A percentile compares a stretch with the other conserved stretches of the same genome.
Conservation (phyloP, 495 filamentous ascomycete species). For the Stereocaulon alpinum region DNA sequence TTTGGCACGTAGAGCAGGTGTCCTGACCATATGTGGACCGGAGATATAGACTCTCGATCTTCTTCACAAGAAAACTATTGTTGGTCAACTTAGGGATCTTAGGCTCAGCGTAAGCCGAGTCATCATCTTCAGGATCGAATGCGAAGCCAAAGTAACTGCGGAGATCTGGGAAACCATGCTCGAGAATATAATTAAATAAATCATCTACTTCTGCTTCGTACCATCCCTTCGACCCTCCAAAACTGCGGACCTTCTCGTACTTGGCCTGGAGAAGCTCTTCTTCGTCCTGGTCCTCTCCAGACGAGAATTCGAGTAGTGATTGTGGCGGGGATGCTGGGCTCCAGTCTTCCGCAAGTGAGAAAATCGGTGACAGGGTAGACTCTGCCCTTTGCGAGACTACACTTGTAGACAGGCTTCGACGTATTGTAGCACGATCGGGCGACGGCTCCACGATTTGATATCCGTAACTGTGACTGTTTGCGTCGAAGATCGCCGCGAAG, state of each 20-base stretch:
- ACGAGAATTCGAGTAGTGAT: background rate
- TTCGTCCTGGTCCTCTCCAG: background rate
- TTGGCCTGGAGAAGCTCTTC: background rate
- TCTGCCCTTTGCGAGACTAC: background rate
- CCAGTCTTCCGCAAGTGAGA: background rate
- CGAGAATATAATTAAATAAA: background rate
- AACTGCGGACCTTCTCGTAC: background rate
- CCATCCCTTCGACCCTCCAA: background rate
- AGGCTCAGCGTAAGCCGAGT: background rate
- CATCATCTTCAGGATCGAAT: background rate
- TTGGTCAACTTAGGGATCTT: background rate
- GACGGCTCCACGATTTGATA: background rate
- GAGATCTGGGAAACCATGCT: background rate
- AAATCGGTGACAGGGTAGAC: background rate
- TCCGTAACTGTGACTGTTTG: background rate
- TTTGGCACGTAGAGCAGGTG: background rate
- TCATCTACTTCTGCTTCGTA: background rate
- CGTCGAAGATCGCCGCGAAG: background rate
- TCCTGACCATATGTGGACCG: background rate
- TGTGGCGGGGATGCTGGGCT: background rate
- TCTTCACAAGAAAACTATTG: background rate
- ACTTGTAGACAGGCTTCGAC: background rate
- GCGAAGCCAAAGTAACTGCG: too few species aligned
- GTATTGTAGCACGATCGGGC: background rate
- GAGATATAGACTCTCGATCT: background rate